Percentiles rank a stretch among this genome's conserved stretches.
Conservation (phyloP, 2,329 filamentous ascomycete species). For the Trichoderma asperellum region DNA sequence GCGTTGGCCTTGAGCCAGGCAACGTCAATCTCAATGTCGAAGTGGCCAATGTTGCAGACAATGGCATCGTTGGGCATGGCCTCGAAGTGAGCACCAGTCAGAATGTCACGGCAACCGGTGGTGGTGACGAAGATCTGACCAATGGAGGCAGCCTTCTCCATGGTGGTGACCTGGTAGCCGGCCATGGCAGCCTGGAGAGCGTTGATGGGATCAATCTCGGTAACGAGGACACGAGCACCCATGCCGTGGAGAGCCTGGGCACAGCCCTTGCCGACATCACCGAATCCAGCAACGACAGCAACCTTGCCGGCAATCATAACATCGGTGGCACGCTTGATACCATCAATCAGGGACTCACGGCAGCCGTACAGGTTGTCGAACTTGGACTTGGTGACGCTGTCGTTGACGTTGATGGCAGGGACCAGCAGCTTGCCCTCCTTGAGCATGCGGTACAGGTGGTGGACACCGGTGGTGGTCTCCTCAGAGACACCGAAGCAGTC, state of each 20-base stretch:
- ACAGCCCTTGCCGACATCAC: conserved; percentile 99
- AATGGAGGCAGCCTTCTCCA: conserved; percentile 88
- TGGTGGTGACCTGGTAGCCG: conserved; percentile 94
- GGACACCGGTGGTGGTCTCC: conserved; percentile 99
- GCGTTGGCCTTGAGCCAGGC: conserved; percentile 99
- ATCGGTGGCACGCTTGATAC: conserved; percentile 99
- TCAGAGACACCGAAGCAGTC: conserved; percentile 98
- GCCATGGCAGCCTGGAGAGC: conserved; percentile 98
- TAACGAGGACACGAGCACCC: conserved; percentile 95
- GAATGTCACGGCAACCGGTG: conserved; percentile 98
- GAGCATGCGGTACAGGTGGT: conserved; percentile 98
- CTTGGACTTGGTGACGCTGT: conserved; percentile 99
- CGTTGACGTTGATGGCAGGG: conserved; percentile 98
- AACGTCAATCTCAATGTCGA: conserved; percentile 99
- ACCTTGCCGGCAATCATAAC: conserved; percentile 99
- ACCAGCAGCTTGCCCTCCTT: conserved; percentile 88
- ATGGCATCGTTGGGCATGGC: conserved; percentile 97
- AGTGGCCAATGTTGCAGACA: conserved; percentile 99
- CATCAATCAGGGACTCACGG: conserved; percentile 97
- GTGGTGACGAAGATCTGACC: conserved; percentile 99
- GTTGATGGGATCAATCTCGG: conserved; percentile 99
- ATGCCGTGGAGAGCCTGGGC: conserved; percentile 94
- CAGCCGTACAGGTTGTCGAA: conserved; percentile 99
- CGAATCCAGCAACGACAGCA: conserved; percentile 94
- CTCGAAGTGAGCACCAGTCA: conserved; percentile 90